A percentile compares a stretch with the other conserved stretches of the same genome.
These are phyloP conservation scores for Phytopythium chamaehyphon DNA, from an alignment of 352 stramenopile genomes.

Conservation along the genomic window DNA sequence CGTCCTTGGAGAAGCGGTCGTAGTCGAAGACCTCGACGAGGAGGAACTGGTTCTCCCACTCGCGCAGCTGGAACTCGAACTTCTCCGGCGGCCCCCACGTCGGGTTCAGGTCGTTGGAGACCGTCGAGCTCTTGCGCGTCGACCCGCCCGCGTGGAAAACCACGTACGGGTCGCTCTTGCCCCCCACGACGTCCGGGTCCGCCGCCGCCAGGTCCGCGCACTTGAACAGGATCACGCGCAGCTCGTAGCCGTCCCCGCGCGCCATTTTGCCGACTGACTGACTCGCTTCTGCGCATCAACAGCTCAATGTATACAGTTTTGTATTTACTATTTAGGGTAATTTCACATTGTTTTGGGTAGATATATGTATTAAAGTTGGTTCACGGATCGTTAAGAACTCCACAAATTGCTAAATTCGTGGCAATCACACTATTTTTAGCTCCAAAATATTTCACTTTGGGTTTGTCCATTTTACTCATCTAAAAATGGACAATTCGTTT, in stretches of 20 bases:
- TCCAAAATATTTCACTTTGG: no score
- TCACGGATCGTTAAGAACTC: no score
- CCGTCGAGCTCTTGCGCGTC: constrained; percentile 60
- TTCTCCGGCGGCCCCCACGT: constrained; percentile 66
- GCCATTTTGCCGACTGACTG: no score
- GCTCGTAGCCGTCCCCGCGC: constrained; percentile 17
- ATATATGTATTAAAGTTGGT: no score
- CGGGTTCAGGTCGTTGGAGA: constrained; percentile 63
- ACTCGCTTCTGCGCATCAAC: no score
- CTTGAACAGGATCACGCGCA: constrained; percentile 60
- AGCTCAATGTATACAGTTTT: no score
- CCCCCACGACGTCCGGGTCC: constrained; percentile 43
- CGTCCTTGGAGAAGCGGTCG: constrained; percentile 57
- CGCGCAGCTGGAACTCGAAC: constrained; percentile 63
- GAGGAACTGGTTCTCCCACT: constrained; percentile 64
- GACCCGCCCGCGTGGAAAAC: constrained; percentile 44
- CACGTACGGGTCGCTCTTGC: constrained; percentile 79
- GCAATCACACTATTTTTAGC: no score
- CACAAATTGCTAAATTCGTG: no score
- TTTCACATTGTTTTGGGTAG: no score
- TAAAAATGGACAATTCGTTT: no score
- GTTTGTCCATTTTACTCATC: no score
- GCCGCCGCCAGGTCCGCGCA: constrained; percentile 52
- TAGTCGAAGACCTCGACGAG: constrained; percentile 71
- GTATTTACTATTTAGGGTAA: no score